These are phyloP conservation scores for Wickerhamomyces sp. DNA, from an alignment of 1,139 yeast genomes.

Conservation along the genomic window DNA sequence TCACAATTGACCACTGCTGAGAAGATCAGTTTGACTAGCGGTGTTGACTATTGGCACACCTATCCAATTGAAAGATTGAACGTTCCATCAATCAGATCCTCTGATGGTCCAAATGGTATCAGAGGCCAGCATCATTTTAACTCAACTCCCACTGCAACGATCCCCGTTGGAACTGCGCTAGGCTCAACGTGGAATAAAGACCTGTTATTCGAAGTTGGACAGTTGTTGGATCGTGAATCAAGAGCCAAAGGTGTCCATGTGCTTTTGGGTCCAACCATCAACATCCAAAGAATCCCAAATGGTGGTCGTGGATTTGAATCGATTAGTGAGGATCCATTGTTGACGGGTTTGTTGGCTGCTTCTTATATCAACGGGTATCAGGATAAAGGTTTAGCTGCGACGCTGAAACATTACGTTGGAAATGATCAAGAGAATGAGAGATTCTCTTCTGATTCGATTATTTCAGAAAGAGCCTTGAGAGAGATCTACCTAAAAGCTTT, in stretches of 20 bases:
- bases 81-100: constrained; percentile 34
- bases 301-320: constrained; percentile 64
- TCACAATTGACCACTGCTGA: constrained; percentile 40
- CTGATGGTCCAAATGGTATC: constrained; percentile 54
- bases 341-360: constrained; percentile 49
- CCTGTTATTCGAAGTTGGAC: constrained; percentile 39
- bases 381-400: constrained; percentile 45
- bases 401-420: constrained; percentile 55
- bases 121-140: constrained; percentile 46
- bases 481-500: constrained; percentile 59
- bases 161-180: constrained; percentile 40
- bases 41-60: constrained; percentile 55
- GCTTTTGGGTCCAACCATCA: constrained; percentile 53
- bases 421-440: constrained; percentile 59
- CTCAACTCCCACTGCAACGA: constrained; percentile 43
- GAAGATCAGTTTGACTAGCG: constrained; percentile 44
- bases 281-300: constrained; percentile 50
- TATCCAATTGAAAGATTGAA: constrained; percentile 40
- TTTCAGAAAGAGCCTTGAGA: constrained; percentile 55
- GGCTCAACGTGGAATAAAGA: constrained; percentile 33
- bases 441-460: constrained; percentile 39
- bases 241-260: constrained; percentile 51
- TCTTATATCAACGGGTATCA: constrained; percentile 51
- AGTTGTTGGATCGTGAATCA: constrained; percentile 45
- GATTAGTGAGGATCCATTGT: constrained; percentile 55